Percentiles rank a stretch among this genome's conserved stretches.
Evolutionary conservation across 2,329 filamentous ascomycete species (phyloP).

Genomic region (Neofusicoccum parvum): DNA sequence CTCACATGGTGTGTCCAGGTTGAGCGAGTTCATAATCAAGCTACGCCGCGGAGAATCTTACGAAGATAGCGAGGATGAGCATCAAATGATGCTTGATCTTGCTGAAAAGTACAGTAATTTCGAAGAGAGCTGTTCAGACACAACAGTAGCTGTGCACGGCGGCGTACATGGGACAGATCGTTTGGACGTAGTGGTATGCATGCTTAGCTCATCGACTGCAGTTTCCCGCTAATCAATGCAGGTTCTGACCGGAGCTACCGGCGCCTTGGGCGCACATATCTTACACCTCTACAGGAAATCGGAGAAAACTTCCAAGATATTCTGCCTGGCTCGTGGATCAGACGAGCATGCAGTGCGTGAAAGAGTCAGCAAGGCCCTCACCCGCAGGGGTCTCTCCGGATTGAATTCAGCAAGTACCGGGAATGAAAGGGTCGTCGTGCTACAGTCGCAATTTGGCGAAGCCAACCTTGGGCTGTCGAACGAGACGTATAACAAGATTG

Average conservation of each 20-base stretch:
- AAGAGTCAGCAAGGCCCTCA: constrained; percentile 50
- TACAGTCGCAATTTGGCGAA: constrained; percentile 53
- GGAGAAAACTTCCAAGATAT: constrained; percentile 48
- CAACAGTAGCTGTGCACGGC: not conserved
- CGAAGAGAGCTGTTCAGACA: constrained; percentile 4
- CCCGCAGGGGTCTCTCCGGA: constrained; percentile 37
- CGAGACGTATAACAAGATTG: constrained; percentile 45
- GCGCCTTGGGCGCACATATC: constrained; percentile 55
- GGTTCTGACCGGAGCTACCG: constrained; percentile 55
- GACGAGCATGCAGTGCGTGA: constrained; percentile 44
- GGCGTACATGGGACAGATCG: not conserved
- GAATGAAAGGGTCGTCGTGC: constrained; percentile 47
- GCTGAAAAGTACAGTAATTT: constrained; percentile 53
- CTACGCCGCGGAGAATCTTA: constrained; percentile 42
- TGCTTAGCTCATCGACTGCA: not conserved
- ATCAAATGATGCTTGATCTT: constrained; percentile 47
- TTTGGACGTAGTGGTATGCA: constrained; percentile 7
- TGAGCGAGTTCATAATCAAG: constrained; percentile 42
- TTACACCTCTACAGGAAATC: constrained; percentile 47
- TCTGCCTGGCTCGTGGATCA: constrained; percentile 59
- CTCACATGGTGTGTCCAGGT: constrained; percentile 5
- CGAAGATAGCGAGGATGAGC: constrained; percentile 38
- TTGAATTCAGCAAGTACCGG: constrained; percentile 25
- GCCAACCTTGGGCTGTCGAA: constrained; percentile 51
- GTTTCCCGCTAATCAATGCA: not conserved